A percentile compares a stretch with the other conserved stretches of the same genome.
Evolutionary conservation across 139 green algal genomes (phyloP).

Genomic region (Raphidocelis subcapitata): DNA sequence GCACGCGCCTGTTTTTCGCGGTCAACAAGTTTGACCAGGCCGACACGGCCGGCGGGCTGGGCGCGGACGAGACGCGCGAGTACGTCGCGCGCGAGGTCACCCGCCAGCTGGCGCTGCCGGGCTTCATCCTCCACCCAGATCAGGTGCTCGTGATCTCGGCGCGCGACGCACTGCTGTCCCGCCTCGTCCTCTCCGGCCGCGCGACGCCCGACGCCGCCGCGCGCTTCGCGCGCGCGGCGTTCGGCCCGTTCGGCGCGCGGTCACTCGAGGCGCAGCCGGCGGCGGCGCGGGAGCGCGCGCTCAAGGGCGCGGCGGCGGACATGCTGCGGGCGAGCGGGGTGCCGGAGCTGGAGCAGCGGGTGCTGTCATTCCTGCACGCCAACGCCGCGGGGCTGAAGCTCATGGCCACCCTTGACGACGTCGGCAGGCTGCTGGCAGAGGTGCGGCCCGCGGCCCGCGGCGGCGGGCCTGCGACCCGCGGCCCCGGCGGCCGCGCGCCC

Average conservation of each 20-base stretch:
- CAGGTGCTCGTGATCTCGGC: slow-evolving; percentile 73
- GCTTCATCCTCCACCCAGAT: slow-evolving; percentile 51
- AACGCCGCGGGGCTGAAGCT: slow-evolving; percentile 53
- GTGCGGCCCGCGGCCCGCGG: too few relatives aligned
- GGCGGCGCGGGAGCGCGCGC: slow-evolving; percentile 4
- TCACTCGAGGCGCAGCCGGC: background rate
- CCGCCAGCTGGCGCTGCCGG: slow-evolving; percentile 39
- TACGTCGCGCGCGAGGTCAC: slow-evolving; percentile 59
- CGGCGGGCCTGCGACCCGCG: too few relatives aligned
- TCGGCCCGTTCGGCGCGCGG: slow-evolving; percentile 48
- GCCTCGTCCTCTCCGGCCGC: slow-evolving; percentile 51
- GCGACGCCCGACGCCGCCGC: slow-evolving; percentile 26
- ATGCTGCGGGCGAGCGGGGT: slow-evolving; percentile 63
- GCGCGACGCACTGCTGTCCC: slow-evolving; percentile 63
- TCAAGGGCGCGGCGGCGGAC: slow-evolving; percentile 51
- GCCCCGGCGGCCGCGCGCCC: too few relatives aligned
- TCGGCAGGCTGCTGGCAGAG: slow-evolving; percentile 43
- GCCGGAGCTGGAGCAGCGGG: slow-evolving; percentile 57
- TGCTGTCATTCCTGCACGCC: slow-evolving; percentile 66
- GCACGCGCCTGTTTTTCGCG: slow-evolving; percentile 58
- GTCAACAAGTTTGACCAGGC: slow-evolving; percentile 52
- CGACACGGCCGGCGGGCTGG: slow-evolving; percentile 43
- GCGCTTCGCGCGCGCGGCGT: slow-evolving; percentile 56
- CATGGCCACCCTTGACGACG: slow-evolving; percentile 62
- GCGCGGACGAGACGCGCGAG: slow-evolving; percentile 48